Conservation (phyloP, 345 rosid genomes). For the Turnera subulata region DNA sequence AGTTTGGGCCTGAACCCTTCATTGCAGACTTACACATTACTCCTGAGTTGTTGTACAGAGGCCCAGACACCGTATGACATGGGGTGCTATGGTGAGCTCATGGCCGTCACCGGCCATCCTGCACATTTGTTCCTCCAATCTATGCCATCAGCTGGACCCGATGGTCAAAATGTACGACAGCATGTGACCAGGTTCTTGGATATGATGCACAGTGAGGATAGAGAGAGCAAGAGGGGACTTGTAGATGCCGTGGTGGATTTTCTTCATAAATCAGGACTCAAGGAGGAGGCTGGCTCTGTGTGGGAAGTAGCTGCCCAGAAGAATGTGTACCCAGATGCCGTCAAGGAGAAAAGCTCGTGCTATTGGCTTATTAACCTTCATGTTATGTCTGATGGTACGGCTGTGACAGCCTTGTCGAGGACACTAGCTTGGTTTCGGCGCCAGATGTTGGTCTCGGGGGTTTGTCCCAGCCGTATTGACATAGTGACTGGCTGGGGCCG, state of each 20-base stretch:
- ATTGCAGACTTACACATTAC: constrained; percentile 80
- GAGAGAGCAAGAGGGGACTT: constrained; percentile 96
- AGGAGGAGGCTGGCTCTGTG: constrained; percentile 88
- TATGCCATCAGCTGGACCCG: constrained; percentile 79
- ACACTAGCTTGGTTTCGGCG: constrained; percentile 88
- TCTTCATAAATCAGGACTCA: constrained; percentile 85
- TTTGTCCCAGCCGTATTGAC: constrained; percentile 68
- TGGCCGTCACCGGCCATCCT: constrained; percentile 79
- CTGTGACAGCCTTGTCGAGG: constrained; percentile 73
- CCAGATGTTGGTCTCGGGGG: constrained; percentile 61
- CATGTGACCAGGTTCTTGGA: constrained; percentile 74
- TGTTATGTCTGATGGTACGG: constrained; percentile 96
- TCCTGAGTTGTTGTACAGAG: constrained; percentile 84
- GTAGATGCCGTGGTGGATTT: constrained; percentile 86
- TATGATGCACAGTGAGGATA: constrained; percentile 89
- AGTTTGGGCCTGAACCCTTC: constrained; percentile 65
- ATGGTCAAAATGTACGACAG: constrained; percentile 80
- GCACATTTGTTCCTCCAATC: constrained; percentile 73
- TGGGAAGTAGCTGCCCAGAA: constrained; percentile 90
- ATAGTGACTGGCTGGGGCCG: constrained; percentile 98
- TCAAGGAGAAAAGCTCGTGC: constrained; percentile 67
- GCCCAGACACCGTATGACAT: constrained; percentile 61
- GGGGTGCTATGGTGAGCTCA: constrained; percentile 70
- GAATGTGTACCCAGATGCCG: constrained; percentile 80
- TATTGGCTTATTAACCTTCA: constrained; percentile 95